Base-by-base conservation (phyloP, 495 filamentous ascomycete genomes). In the Tuber indicum region DNA sequence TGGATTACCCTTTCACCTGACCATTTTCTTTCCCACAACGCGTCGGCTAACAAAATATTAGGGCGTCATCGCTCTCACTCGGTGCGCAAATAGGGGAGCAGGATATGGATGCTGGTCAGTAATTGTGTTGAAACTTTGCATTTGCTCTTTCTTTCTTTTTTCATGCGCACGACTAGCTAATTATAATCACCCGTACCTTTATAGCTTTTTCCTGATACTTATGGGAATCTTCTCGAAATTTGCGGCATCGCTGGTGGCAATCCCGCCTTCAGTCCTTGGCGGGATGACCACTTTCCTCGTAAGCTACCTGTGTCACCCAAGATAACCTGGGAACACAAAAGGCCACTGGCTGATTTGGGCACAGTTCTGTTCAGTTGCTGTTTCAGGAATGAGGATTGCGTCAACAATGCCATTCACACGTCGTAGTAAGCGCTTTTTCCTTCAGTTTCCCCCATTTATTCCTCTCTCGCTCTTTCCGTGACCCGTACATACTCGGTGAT, bases 221-320 rank as follows among this genome's bases (percentile, higher is more conserved):
- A 82, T 79, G 91, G 94, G 94, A 58, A 86, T 97, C 77, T 96
- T 97, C 85, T 90, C 93, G 75, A 97, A 97, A 79, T 96, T 97
- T 84, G 93, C 94, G 21, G 94, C 94, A 2, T 88, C 92, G 0
- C 88, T 97, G 1, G 92, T 94, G 16, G 86, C 93, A 62, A 97
- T 97, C 78, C 94, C 94, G 0, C 85, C 88, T 43, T 79, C 94
- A 3, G 93, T 97, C 0, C 86, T 97, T 6, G 94, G 94, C 72
- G 94, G 94, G 44, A 96, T 98, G 93, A 97, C 94, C 0, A 94
- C 93, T 1, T 97, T 97, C 85, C 87, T 98, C 21, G 78, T 80
- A 76, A 72, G 71, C 36, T 26, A 62, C n/a, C 32, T 62, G 32
- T 32, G n/a, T 26, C 32, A 12, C 58, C n/a, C 32, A 32, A 9